phyloP scores from a whole-genome alignment of 257 asterid genomes.

The Nicotiana noctiflora region DNA sequence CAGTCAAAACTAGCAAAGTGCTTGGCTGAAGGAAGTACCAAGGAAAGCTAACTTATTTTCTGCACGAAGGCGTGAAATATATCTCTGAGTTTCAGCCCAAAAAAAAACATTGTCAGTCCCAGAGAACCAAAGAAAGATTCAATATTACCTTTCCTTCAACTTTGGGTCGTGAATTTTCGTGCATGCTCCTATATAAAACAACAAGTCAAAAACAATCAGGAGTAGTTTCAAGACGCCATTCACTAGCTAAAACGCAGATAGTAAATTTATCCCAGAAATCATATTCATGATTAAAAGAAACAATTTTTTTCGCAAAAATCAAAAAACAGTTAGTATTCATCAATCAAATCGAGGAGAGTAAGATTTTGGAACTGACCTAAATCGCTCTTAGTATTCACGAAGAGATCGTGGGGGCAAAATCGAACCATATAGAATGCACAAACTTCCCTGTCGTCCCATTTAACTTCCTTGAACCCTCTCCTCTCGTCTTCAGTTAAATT shows the following conservation, averaged over 20 bases:
- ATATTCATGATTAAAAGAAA: neutral
- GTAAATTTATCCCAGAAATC: neutral
- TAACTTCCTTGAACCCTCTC: constrained; percentile 74
- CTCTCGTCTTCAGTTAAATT: constrained; percentile 92
- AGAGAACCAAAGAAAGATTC: neutral
- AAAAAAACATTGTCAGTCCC: neutral
- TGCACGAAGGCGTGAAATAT: neutral
- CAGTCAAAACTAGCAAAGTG: no score
- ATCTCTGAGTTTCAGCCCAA: neutral
- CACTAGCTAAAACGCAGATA: neutral
- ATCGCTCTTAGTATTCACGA: constrained; percentile 91
- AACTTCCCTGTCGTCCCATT: constrained; percentile 94
- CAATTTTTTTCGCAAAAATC: neutral
- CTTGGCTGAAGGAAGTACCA: neutral
- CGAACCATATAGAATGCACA: constrained; percentile 90
- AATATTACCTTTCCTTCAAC: constrained; percentile 83
- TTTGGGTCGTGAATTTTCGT: constrained; percentile 87
- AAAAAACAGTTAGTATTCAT: neutral
- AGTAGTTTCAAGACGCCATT: neutral
- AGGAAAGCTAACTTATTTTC: neutral
- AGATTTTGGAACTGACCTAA: constrained; percentile 41
- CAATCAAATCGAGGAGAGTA: neutral
- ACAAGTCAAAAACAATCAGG: neutral
- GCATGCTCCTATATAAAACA: constrained; percentile 60
- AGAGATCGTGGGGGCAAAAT: constrained; percentile 96